Evolutionary conservation across 2,329 filamentous ascomycete genomes (phyloP).

Genomic region (Aspergillus costaricaensis): DNA sequence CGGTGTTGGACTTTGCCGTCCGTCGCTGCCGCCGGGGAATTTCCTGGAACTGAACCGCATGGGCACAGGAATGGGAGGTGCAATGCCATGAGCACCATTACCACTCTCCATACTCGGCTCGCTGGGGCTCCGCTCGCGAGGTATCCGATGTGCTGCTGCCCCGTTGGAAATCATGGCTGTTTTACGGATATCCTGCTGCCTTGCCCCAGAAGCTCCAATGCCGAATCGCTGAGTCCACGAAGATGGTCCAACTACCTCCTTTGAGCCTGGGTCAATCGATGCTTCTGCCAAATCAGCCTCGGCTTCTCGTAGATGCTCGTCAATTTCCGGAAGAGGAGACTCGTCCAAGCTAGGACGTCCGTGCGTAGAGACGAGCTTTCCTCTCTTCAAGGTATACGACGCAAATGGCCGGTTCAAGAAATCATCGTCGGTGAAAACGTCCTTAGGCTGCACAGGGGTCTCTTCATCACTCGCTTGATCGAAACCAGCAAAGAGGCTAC

Average conservation of each 20-base stretch:
- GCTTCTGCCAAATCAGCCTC: slow-evolving; percentile 31
- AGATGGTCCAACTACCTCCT: slow-evolving; percentile 16
- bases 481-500: slow-evolving; percentile 84
- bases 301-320: slow-evolving; percentile 38
- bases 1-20: slow-evolving; percentile 73
- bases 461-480: slow-evolving; percentile 65
- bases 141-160: slow-evolving; percentile 67
- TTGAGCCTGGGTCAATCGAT: slow-evolving; percentile 3
- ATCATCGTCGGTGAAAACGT: slow-evolving; percentile 48
- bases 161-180: slow-evolving; percentile 79
- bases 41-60: slow-evolving; percentile 83
- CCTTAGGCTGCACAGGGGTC: slow-evolving; percentile 24
- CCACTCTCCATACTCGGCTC: slow-evolving; percentile 47
- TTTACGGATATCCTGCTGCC: slow-evolving; percentile 69
- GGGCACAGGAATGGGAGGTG: slow-evolving; percentile 89
- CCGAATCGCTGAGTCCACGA: slow-evolving; percentile 38
- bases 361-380: slow-evolving; percentile 44
- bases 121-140: slow-evolving; percentile 56
- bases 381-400: slow-evolving; percentile 45
- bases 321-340: slow-evolving; percentile 37
- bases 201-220: slow-evolving; percentile 39
- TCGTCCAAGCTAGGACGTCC: slow-evolving; percentile 36
- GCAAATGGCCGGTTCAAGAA: slow-evolving; percentile 48
- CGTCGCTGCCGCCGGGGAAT: slow-evolving; percentile 70
- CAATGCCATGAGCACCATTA: slow-evolving; percentile 37